Evolutionary conservation across 169 alveolate genomes (phyloP).

Genomic region (Plasmodium fragile): DNA sequence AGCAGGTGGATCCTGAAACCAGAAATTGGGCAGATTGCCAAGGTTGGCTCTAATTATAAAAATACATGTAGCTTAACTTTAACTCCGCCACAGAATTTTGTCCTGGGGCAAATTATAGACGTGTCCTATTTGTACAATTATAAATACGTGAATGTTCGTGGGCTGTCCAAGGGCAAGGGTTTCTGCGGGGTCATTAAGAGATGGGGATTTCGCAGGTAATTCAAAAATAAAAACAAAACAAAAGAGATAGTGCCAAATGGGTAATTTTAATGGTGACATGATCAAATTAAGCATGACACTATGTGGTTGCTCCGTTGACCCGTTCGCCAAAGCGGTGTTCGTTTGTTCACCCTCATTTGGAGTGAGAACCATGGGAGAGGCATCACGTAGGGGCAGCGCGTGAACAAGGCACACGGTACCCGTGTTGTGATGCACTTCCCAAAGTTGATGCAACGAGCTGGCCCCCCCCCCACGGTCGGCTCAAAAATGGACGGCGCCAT

Average conservation of each 20-base stretch:
- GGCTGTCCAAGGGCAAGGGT: conserved; percentile 94
- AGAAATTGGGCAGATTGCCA: conserved; percentile 82
- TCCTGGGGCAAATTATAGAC: conserved; percentile 89
- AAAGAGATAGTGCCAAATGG: not conserved
- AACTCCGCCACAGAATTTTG: conserved; percentile 90
- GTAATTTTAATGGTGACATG: not conserved
- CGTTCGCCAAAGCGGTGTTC: not conserved
- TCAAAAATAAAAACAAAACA: not conserved
- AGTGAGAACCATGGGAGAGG: not conserved
- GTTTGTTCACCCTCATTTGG: not conserved
- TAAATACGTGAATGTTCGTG: conserved; percentile 91
- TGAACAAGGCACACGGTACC: not conserved
- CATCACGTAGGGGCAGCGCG: not conserved
- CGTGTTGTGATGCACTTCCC: not conserved
- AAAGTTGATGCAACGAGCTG: not conserved
- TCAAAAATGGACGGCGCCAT: not conserved
- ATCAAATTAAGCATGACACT: not conserved
- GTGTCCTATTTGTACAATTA: conserved; percentile 88
- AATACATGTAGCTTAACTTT: conserved; percentile 82
- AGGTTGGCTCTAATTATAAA: conserved; percentile 79
- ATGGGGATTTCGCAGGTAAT: conserved; percentile 92
- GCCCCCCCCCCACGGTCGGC: no score
- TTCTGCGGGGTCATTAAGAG: conserved; percentile 93
- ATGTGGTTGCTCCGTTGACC: not conserved
- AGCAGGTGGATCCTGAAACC: conserved; percentile 84